Evolutionary conservation across 73 alveolate genomes (phyloP).

Genomic region (Diophrys sp.): DNA sequence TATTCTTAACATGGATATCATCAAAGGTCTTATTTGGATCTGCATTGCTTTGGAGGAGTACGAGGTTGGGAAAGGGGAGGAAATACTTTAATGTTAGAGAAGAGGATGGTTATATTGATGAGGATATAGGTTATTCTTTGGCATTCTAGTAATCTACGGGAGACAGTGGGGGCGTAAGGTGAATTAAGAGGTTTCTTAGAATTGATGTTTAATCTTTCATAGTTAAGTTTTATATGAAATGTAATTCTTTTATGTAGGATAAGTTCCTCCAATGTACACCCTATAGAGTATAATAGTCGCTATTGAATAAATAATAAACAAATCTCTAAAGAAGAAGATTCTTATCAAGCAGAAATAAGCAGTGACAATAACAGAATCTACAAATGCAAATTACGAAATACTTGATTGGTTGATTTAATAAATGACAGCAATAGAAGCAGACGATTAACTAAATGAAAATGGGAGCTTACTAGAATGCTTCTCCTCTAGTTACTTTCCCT

Average conservation of each 20-base stretch:
- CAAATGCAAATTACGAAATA: not conserved
- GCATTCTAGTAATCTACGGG: constrained; percentile 48
- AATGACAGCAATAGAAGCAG: too few species aligned
- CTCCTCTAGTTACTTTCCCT: too few species aligned
- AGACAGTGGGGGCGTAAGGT: constrained; percentile 58
- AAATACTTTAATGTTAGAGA: constrained; percentile 91
- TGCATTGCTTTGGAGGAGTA: constrained; percentile 90
- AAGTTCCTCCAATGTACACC: not conserved
- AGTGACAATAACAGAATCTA: not conserved
- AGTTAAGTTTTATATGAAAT: constrained; percentile 2
- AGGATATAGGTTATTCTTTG: constrained; percentile 71
- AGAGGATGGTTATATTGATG: constrained; percentile 88
- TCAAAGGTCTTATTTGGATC: constrained; percentile 92
- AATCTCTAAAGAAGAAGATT: constrained; percentile 6
- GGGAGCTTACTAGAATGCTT: too few species aligned
- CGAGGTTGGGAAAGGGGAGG: constrained; percentile 67
- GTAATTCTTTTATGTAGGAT: not conserved
- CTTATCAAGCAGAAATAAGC: constrained; percentile 1
- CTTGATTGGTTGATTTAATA: too few species aligned
- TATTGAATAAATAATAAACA: not conserved
- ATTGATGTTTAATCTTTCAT: constrained; percentile 22
- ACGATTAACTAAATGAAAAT: too few species aligned
- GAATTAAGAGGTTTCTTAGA: constrained; percentile 32
- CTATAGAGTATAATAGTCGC: not conserved
- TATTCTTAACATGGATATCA: constrained; percentile 81